phyloP scores from a whole-genome alignment of 228 moss, liverwort and hornwort species.

The Sphagnum magellanicum region DNA sequence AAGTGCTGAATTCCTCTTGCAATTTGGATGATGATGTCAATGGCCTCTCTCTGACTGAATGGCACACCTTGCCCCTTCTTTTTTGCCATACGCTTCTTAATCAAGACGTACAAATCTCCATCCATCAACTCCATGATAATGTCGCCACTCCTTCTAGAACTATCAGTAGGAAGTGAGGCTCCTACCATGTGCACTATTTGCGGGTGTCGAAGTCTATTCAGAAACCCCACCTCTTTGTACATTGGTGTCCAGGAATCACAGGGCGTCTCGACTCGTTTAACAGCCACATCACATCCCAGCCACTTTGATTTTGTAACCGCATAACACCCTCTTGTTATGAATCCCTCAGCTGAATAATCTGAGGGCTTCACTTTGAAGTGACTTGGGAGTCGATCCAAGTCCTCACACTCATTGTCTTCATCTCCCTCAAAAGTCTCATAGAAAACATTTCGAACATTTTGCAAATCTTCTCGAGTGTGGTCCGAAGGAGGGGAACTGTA shows the following conservation, averaged over 20 bases:
- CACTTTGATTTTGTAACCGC: neutral
- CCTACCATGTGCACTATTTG: neutral
- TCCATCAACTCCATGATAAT: neutral
- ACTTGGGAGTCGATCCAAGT: neutral
- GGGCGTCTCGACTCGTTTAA: neutral
- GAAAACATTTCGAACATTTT: too few species aligned
- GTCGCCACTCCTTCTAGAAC: neutral
- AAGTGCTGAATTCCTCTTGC: neutral
- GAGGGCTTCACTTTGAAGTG: neutral
- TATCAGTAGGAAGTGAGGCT: neutral
- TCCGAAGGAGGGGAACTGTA: too few species aligned
- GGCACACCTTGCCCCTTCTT: neutral
- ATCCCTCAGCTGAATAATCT: neutral
- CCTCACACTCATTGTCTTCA: neutral
- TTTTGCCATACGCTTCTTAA: neutral
- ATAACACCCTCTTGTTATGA: fast-evolving
- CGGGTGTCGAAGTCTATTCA: neutral
- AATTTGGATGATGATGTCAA: neutral
- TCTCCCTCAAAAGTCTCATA: too few species aligned
- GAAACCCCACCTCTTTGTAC: neutral
- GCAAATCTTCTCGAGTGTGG: too few species aligned
- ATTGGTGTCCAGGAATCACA: too few species aligned
- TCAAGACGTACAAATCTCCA: neutral
- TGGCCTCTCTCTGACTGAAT: neutral
- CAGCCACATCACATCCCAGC: slow-evolving; percentile 3